These are phyloP conservation scores for Hortaea werneckii DNA, from an alignment of 2,329 filamentous ascomycete species.

Conservation along the genomic window DNA sequence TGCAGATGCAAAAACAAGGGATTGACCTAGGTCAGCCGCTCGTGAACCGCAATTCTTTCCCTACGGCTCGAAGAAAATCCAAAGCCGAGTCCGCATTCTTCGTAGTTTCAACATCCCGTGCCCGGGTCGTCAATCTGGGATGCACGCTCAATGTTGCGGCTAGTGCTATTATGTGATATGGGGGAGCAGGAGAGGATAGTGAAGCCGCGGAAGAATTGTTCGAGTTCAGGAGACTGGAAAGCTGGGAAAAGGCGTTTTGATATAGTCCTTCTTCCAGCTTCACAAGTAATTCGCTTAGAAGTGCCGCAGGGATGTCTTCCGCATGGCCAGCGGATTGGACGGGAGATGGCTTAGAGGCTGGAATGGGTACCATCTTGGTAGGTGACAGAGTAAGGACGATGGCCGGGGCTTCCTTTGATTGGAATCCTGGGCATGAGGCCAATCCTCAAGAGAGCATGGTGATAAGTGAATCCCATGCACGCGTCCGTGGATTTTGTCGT, in stretches of 20 bases:
- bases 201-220: constrained; percentile 39
- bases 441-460: no score
- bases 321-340: no score
- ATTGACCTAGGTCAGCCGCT: constrained; percentile 16
- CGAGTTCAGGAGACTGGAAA: constrained; percentile 53
- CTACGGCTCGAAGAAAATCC: constrained; percentile 47
- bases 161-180: constrained; percentile 63
- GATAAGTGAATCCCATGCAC: no score
- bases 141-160: constrained; percentile 76
- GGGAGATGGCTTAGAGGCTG: no score
- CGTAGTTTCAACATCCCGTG: constrained; percentile 45
- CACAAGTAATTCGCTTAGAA: constrained; percentile 57
- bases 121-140: constrained; percentile 65
- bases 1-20: not conserved
- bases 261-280: constrained; percentile 66
- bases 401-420: no score
- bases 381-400: no score
- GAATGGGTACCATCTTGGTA: no score
- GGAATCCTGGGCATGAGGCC: no score
- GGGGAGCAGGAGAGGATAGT: constrained; percentile 53
- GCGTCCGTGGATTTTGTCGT: no score
- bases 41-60: constrained; percentile 7
- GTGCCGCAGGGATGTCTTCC: constrained; percentile 46
- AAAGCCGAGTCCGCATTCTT: constrained; percentile 37
- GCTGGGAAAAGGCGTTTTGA: constrained; percentile 38